phyloP scores from a whole-genome alignment of 2,329 filamentous ascomycete species.

The Fusarium succisae region DNA sequence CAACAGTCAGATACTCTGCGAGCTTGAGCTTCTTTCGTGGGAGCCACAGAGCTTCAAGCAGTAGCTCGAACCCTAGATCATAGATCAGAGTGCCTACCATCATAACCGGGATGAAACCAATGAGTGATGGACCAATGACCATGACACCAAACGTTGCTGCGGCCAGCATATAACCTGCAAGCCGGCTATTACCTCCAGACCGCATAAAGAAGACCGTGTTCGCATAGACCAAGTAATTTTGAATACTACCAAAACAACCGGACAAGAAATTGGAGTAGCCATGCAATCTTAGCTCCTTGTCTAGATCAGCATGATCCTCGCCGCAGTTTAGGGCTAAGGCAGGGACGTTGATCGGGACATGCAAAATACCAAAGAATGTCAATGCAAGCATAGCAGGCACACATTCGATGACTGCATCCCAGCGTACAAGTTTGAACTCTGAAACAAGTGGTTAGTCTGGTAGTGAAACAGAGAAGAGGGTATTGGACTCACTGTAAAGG shows the following conservation, averaged over 20 bases:
- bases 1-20: constrained; percentile 88
- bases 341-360: constrained; percentile 98
- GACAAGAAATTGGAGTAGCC: constrained; percentile 93
- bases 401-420: constrained; percentile 82
- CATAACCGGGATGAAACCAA: constrained; percentile 96
- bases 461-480: no score
- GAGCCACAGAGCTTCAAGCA: constrained; percentile 87
- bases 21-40: constrained; percentile 88
- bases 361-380: constrained; percentile 96
- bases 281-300: constrained; percentile 90
- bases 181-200: constrained; percentile 85
- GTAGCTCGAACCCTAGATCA: constrained; percentile 89
- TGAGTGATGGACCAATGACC: constrained; percentile 84
- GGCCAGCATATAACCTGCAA: constrained; percentile 88
- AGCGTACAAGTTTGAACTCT: constrained; percentile 86
- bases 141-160: constrained; percentile 82
- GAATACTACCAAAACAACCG: constrained; percentile 85
- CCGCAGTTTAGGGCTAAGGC: constrained; percentile 89
- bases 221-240: constrained; percentile 97
- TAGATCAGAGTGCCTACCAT: constrained; percentile 97
- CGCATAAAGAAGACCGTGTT: constrained; percentile 98
- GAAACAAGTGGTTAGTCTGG: constrained; percentile 26
- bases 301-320: constrained; percentile 91
- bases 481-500: constrained; percentile 76
- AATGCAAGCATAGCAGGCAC: constrained; percentile 95